Base-by-base conservation (phyloP, 208 protist genomes). In the Leishmania tropica region DNA sequence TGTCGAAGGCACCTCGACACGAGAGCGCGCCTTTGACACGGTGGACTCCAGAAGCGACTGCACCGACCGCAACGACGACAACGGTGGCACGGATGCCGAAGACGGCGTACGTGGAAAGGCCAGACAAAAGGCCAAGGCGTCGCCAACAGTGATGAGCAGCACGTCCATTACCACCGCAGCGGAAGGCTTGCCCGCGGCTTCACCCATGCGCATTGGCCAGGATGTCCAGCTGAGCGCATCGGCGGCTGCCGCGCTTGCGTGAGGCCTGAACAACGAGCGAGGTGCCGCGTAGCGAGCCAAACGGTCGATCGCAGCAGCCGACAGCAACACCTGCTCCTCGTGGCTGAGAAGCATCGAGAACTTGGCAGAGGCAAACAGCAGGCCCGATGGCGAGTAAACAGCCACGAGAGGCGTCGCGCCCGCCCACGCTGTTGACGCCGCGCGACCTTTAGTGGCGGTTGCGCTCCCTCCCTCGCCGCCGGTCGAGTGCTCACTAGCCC, bases 361-460 rank as follows among this genome's bases (percentile, higher is more conserved):
- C 19, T 42, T 76, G 0, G 83, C 70, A 24, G 90, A 94, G 28
- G 89, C 87, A 62, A 77, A 83, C 45, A 96, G 85, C 45, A 96
- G 83, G 0, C 92, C 92, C 65, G 84, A 88, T 35, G 87, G 85
- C n/a, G 88, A 91, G 80, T 87, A 96, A 31, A 80, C 84, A 17
- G 92, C 87, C 70, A 90, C 76, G 45, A 94, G 76, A 47, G 83
- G 80, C 8, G 72, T 53, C 54, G 3, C 10, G n/a, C 60, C 24
- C 4, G 45, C 24, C 31, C 24, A 11, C 21, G 45, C 2, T 6
- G 45, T 6, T 74, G 70, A 70, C 37, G 54, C 35, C 37, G 42
- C 35, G 3, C 42, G 42, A 35, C 6, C 54, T 2, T 40, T 15
- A 53, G 54, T 48, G 24, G 45, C 28, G 8, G 58, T 21, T 24